Evolutionary conservation across 2,329 filamentous ascomycete species (phyloP).

Genomic region (Cadophora gregata): DNA sequence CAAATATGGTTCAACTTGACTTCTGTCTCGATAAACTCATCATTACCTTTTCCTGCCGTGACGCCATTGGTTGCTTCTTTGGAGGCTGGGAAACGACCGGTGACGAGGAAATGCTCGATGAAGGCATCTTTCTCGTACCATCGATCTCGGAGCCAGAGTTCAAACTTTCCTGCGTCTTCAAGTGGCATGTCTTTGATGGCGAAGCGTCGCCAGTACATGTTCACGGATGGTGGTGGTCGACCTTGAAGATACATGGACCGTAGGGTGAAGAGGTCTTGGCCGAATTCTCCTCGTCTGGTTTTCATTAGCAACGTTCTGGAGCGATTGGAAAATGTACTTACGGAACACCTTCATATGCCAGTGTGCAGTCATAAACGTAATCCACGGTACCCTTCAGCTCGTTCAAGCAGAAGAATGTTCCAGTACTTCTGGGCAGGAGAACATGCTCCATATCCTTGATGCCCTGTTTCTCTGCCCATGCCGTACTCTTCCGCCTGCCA

Average conservation of each 20-base stretch:
- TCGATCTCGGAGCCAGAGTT: conserved; percentile 80
- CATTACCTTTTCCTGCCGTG: conserved; percentile 25
- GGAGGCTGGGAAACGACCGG: conserved; percentile 73
- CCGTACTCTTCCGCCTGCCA: conserved; percentile 71
- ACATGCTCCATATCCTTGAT: conserved; percentile 75
- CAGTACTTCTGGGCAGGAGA: conserved; percentile 80
- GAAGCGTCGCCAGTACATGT: conserved; percentile 95
- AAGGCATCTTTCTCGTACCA: conserved; percentile 94
- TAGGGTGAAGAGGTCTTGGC: conserved; percentile 90
- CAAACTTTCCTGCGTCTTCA: conserved; percentile 75
- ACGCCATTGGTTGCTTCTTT: conserved; percentile 30
- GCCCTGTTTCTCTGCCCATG: conserved; percentile 79
- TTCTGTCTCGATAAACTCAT: conserved; percentile 43
- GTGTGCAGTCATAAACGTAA: conserved; percentile 90
- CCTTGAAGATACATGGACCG: conserved; percentile 88
- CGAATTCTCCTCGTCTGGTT: conserved; percentile 71
- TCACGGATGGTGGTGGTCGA: conserved; percentile 89
- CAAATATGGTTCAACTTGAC: conserved; percentile 42
- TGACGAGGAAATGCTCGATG: conserved; percentile 80
- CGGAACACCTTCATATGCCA: conserved; percentile 94
- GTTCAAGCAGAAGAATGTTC: conserved; percentile 78
- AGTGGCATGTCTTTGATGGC: conserved; percentile 81
- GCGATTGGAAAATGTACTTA: conserved; percentile 56
- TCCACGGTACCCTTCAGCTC: conserved; percentile 77
- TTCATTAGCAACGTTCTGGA: conserved; percentile 14